These are phyloP conservation scores for Platanthera zijinensis DNA, from an alignment of 106 monocot species.

Conservation along the genomic window DNA sequence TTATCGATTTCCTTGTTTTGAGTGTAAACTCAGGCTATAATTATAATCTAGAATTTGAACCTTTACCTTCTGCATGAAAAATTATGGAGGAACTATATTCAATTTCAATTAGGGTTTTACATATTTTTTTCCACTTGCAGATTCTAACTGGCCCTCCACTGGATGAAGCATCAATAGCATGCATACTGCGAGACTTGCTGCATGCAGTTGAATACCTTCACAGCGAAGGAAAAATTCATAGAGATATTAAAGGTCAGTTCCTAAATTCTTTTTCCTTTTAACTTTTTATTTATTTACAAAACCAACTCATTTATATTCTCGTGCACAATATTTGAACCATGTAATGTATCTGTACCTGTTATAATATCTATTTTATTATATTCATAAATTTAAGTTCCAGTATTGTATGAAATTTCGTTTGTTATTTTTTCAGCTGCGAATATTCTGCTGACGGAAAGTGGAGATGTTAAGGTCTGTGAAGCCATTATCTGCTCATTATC, in stretches of 20 bases:
- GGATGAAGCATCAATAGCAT: conserved; percentile 94
- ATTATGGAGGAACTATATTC: too few species aligned
- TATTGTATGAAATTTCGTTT: neutral
- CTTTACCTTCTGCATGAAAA: too few species aligned
- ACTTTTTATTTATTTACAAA: neutral
- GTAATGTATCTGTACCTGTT: neutral
- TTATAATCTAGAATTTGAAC: too few species aligned
- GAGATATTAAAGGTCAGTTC: conserved; percentile 87
- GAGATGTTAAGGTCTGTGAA: conserved; percentile 82
- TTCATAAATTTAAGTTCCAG: neutral
- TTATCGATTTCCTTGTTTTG: neutral
- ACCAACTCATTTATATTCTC: conserved; percentile 7
- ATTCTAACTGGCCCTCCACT: conserved; percentile 87
- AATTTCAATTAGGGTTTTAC: too few species aligned
- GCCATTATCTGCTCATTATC: neutral
- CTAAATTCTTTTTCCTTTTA: conserved; percentile 5
- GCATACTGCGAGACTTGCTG: conserved; percentile 78
- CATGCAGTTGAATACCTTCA: conserved; percentile 96
- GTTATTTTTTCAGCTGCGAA: conserved; percentile 78
- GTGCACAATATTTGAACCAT: neutral
- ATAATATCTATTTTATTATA: neutral
- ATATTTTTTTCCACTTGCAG: conserved; percentile 23
- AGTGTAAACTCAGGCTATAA: neutral
- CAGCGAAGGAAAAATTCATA: conserved; percentile 93
- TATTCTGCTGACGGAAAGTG: conserved; percentile 86